A percentile compares a stretch with the other conserved stretches of the same genome.
These are phyloP conservation scores for Tylopilus intermedius DNA, from an alignment of 768 basidiomycete genomes.

Conservation along the genomic window DNA sequence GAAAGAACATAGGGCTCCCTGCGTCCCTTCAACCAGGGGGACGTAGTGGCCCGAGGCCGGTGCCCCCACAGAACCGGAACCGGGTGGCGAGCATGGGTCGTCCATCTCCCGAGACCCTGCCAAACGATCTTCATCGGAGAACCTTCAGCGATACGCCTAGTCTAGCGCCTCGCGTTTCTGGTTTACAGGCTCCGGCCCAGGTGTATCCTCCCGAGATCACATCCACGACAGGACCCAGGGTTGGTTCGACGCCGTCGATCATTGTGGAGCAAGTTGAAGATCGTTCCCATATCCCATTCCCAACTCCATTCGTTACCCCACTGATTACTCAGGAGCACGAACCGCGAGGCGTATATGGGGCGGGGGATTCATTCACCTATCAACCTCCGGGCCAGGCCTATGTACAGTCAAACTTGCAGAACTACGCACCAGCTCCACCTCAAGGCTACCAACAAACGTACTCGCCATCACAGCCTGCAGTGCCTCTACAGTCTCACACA, in stretches of 20 bases:
- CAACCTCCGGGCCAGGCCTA: slow-evolving; percentile 9
- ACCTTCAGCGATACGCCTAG: slow-evolving; percentile 12
- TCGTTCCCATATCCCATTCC: background rate
- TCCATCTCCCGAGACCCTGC: slow-evolving; percentile 7
- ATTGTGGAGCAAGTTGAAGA: slow-evolving; percentile 10
- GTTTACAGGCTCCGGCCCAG: slow-evolving; percentile 6
- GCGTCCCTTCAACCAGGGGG: slow-evolving; percentile 41
- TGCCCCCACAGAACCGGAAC: slow-evolving; percentile 14
- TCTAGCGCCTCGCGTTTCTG: slow-evolving; percentile 8
- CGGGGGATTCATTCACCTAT: background rate
- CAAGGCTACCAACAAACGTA: slow-evolving; percentile 5
- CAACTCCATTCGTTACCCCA: slow-evolving; percentile 1
- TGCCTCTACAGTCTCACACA: slow-evolving; percentile 9
- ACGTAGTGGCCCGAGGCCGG: slow-evolving; percentile 17
- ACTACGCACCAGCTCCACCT: slow-evolving; percentile 1
- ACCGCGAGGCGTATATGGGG: background rate
- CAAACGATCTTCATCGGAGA: slow-evolving; percentile 6
- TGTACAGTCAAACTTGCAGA: slow-evolving; percentile 9
- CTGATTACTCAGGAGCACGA: background rate
- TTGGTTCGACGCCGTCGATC: slow-evolving; percentile 15
- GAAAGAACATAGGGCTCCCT: slow-evolving; percentile 30
- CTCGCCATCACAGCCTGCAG: slow-evolving; percentile 8
- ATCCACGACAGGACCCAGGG: background rate
- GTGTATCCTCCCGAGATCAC: slow-evolving; percentile 2
- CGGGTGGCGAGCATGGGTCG: slow-evolving; percentile 7